phyloP scores from a whole-genome alignment of 2,329 filamentous ascomycete species.

The Botryotinia convoluta region DNA sequence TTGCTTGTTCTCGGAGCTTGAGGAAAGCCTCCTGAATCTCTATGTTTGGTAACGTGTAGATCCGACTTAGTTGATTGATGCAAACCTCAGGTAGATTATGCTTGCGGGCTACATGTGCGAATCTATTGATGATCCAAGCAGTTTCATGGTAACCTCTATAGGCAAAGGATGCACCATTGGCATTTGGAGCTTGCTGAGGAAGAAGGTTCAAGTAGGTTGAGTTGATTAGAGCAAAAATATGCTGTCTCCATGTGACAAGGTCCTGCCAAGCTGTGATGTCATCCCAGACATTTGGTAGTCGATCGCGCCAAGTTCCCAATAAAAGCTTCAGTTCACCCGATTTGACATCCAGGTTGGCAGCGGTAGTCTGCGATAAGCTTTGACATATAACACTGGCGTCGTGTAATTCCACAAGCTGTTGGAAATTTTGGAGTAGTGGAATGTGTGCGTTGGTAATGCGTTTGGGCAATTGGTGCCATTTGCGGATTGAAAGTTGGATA shows the following conservation, averaged over 20 bases:
- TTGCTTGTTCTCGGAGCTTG: slow-evolving; percentile 96
- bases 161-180: slow-evolving; percentile 87
- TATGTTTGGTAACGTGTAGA: slow-evolving; percentile 98
- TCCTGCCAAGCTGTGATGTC: slow-evolving; percentile 99
- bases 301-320: slow-evolving; percentile 90
- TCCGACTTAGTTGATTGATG: slow-evolving; percentile 93
- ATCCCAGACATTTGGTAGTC: slow-evolving; percentile 96
- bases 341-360: slow-evolving; percentile 84
- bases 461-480: slow-evolving; percentile 97
- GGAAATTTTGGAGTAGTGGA: slow-evolving; percentile 93
- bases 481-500: slow-evolving; percentile 93
- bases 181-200: slow-evolving; percentile 74
- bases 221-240: slow-evolving; percentile 98
- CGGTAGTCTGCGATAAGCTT: slow-evolving; percentile 81
- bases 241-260: slow-evolving; percentile 98
- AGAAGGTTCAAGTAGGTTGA: slow-evolving; percentile 84
- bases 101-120: slow-evolving; percentile 95
- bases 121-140: slow-evolving; percentile 99
- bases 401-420: slow-evolving; percentile 94
- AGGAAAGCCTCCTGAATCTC: slow-evolving; percentile 99
- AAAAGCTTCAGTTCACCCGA: slow-evolving; percentile 93
- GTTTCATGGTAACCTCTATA: slow-evolving; percentile 98
- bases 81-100: slow-evolving; percentile 96
- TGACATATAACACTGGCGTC: slow-evolving; percentile 96
- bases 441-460: slow-evolving; percentile 94